These are phyloP conservation scores for Emydomyces testavorans DNA, from an alignment of 2,329 filamentous ascomycete genomes.

Conservation along the genomic window DNA sequence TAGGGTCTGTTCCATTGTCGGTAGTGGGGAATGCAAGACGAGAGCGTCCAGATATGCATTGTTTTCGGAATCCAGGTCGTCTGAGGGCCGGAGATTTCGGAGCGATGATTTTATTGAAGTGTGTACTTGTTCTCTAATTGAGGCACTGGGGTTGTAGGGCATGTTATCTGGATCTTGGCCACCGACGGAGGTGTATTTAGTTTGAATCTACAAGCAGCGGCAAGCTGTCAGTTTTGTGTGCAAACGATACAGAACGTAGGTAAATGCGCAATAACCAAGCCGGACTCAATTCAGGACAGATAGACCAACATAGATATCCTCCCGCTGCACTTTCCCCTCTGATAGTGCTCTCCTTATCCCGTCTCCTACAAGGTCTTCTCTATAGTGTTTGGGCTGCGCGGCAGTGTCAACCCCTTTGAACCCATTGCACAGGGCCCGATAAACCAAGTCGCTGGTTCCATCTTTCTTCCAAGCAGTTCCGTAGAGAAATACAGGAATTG, in stretches of 20 bases:
- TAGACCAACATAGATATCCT: slow-evolving; percentile 51
- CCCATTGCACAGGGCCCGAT: slow-evolving; percentile 54
- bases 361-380: slow-evolving; percentile 57
- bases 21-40: slow-evolving; percentile 48
- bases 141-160: slow-evolving; percentile 50
- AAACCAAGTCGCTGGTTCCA: slow-evolving; percentile 54
- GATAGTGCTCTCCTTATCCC: slow-evolving; percentile 52
- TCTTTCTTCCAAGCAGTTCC: slow-evolving; percentile 82
- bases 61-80: slow-evolving; percentile 21
- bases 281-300: neutral
- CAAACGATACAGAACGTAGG: no score
- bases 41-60: slow-evolving; percentile 47
- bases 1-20: slow-evolving; percentile 43
- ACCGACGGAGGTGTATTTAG: slow-evolving; percentile 61
- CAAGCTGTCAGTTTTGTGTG: neutral
- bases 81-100: slow-evolving; percentile 41
- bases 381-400: slow-evolving; percentile 66
- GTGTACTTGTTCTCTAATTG: slow-evolving; percentile 54
- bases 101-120: slow-evolving; percentile 58
- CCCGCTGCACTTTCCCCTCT: slow-evolving; percentile 47
- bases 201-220: slow-evolving; percentile 52
- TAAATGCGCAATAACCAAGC: no score
- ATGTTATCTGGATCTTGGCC: slow-evolving; percentile 51
- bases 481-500: slow-evolving; percentile 50
- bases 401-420: slow-evolving; percentile 69